Base-by-base conservation (phyloP, 192 early-diverging fungal species). In the Coemansia sp. region DNA sequence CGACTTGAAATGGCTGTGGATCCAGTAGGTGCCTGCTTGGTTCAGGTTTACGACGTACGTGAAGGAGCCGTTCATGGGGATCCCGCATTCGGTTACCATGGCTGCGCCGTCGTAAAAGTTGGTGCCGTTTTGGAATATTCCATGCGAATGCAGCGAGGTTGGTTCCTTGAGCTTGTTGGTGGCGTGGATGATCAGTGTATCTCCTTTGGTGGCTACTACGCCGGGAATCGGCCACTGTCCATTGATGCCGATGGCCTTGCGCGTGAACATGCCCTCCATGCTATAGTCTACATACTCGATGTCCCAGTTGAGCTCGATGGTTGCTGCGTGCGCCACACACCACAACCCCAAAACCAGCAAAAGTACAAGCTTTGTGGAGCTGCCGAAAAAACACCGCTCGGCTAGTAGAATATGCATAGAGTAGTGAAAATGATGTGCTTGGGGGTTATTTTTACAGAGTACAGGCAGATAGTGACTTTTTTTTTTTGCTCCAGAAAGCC, bases 21-120 rank as follows among this genome's bases (percentile, higher is more conserved):
- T 86, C 92, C 92, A 95, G 83, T 88, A 94, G 21, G 91, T 93
- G 37, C 93, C 92, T 34, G 83, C 70, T 62, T 95, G 92, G 58
- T 78, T 52, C 53, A 88, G 65, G 5, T 73, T 65, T 53, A 90
- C 87, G 13, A 75, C 77, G 66, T 95, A 95, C 0, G 90, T 91
- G 68, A 89, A 89, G 26, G 68, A 75, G 33, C 66, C 67, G 16
- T 84, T 84, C 6, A 85, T 75, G 33, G 89, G 87, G 64, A 93
- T 93, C 0, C 83, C 83, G 67, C 93, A 93, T 62, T 92, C 86
- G 23, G 88, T 89, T 34, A 86, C 83, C 68, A 85, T 86, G 21
- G 74, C 55, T 3, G 86, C 83, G 26, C 91, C 91, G 73, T 93
- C 92, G 38, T 86, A 83, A 71, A 81, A 88, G 65, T 68, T 78